Base-by-base conservation (phyloP, 2,329 filamentous ascomycete species). In the Clarireedia homoeocarpa region DNA sequence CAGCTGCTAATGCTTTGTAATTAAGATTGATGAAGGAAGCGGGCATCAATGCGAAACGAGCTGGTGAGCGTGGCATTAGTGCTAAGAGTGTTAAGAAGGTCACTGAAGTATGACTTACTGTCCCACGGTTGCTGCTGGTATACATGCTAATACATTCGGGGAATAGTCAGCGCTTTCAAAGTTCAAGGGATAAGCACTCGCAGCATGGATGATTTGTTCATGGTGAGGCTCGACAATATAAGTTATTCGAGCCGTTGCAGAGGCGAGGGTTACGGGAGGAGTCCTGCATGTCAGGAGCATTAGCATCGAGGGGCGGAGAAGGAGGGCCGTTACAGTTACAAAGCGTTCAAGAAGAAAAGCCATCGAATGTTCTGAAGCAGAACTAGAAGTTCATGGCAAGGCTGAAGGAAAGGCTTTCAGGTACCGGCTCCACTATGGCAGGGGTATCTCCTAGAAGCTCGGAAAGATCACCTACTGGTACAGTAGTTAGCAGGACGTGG, bases 1-100 rank as follows among this genome's bases (percentile, higher is more conserved):
- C 30, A 34, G 30, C 30, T 34, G 30, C 30, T 34, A 34, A 34
- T 34, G 30, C 9, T 34, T 4, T 14, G 30, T 34, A 12, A 34
- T 34, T 34, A 12, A 91, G 88, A 45, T 75, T 95, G 52, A 80
- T 95, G 70, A 89, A 87, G 62, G 89, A 94, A 73, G 86, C 89
- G 0, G 79, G 81, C 2, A 92, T 92, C 59, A 81, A 85, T 65
- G 83, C 87, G 50, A 90, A 88, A 66, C 82, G 85, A 68, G 77
- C 81, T 12, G 86, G 88, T 23, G 89, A 94, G 68, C 82, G 83
- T 63, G 81, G 81, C 4, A 77, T 95, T 56, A 86, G 85, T n/a
- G 84, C 86, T 2, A 83, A 84, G 66, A 88, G 85, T 59, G 81
- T 95, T 49, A 83, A 84, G 69, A 91, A 87, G 69, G 88, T 88